A percentile compares a stretch with the other conserved stretches of the same genome.
Conservation (phyloP, 305 asterid genomes). For the Plantago rigida region DNA sequence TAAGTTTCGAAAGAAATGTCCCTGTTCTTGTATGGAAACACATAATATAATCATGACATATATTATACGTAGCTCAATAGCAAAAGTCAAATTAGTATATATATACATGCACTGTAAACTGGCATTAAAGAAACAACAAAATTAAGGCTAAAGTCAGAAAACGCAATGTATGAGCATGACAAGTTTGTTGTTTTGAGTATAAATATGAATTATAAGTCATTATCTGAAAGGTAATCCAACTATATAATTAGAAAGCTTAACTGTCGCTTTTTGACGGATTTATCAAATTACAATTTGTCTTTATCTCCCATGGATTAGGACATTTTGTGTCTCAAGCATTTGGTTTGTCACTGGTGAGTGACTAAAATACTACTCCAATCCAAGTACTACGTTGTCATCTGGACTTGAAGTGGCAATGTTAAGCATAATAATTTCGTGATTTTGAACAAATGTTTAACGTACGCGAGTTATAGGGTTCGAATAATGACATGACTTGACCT, state of each 20-base stretch:
- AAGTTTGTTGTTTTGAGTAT: background rate
- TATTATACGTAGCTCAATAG: no score
- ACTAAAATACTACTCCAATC: no score
- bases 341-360: no score
- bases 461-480: no score
- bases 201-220: background rate
- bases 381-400: no score
- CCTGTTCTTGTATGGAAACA: no score
- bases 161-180: slow-evolving; percentile 1
- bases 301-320: slow-evolving; percentile 13
- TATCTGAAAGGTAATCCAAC: slow-evolving; percentile 6
- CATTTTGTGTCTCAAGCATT: background rate
- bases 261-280: slow-evolving; percentile 14
- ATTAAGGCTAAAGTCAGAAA: background rate
- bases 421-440: no score
- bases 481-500: no score
- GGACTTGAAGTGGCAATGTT: no score
- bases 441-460: no score
- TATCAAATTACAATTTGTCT: slow-evolving; percentile 7
- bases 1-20: no score
- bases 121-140: background rate
- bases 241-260: background rate
- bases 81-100: background rate
- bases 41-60: no score
- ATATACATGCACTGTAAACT: background rate